Base-by-base conservation (phyloP, 2,329 filamentous ascomycete species). In the Hymenoscyphus infarciens region DNA sequence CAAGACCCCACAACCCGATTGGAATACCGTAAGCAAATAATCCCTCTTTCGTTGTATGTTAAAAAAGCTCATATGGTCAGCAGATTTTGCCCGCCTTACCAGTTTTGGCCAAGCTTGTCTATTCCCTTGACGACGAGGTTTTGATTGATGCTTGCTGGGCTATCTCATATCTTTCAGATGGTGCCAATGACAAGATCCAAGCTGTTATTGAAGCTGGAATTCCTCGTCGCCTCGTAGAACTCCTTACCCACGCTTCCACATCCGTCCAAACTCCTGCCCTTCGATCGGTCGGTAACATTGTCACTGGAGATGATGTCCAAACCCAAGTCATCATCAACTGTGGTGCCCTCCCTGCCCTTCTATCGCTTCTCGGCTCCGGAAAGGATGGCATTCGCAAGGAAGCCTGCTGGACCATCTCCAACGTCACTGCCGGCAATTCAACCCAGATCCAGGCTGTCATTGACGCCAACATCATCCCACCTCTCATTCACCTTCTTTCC, bases 291-390 rank as follows among this genome's bases (percentile, higher is more conserved):
- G 95, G 95, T 67, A 99, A 99, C 81, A 99, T 99, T 70, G 95
- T 99, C 60, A 99, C 95, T 53, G 95, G 95, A 70, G 95, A 99
- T 75, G 95, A 99, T 75, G 91, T 99, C 52, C 95, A 99, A 81
- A 99, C 95, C 27, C 95, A 99, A 78, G 92, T 99, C 69, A 97
- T 99, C 77, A 99, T 99, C 79, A 99, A 99, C 85, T 97, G 93
- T 72, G 94, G 95, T 65, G 89, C 95, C 69, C 85, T 99, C 56
- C 88, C 93, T 52, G 96, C 93, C 68, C 85, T 99, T n/a, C 82
- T 98, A 59, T 95, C 93, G 39, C 87, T 99, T 19, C 82, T 99
- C 67, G 94, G 93, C 83, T 98, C 94, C 39, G 95, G 91, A 74
- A 99, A 99, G 84, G 95, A 99, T 74, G 95, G 95, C 29, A 99